Conservation (phyloP, 2,329 filamentous ascomycete species). For the Exophiala viscosa region DNA sequence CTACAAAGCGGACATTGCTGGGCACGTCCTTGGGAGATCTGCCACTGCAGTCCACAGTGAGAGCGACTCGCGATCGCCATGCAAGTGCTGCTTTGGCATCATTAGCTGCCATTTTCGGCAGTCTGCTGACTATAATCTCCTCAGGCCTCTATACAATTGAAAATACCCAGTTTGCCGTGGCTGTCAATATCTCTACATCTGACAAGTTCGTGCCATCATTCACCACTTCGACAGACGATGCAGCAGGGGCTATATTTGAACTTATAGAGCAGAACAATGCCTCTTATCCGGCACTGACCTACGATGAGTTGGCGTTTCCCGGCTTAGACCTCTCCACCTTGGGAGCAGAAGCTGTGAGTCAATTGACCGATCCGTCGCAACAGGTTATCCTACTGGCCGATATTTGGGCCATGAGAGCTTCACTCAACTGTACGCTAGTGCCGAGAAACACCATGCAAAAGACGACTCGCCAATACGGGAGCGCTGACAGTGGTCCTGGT, state of each 20-base stretch:
- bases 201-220: slow-evolving; percentile 23
- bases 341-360: not conserved
- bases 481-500: too few species aligned
- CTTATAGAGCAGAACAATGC: slow-evolving; percentile 13
- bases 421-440: slow-evolving; percentile 1
- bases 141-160: slow-evolving; percentile 31
- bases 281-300: slow-evolving; percentile 12
- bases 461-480: not conserved
- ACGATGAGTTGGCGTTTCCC: slow-evolving; percentile 13
- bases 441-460: not conserved
- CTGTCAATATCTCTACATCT: slow-evolving; percentile 4
- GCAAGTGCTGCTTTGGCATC: slow-evolving; percentile 11
- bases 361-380: not conserved
- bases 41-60: not conserved
- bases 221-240: slow-evolving; percentile 3
- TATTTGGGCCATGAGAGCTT: not conserved
- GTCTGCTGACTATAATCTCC: slow-evolving; percentile 24
- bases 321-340: not conserved
- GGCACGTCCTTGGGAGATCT: not conserved
- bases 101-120: slow-evolving; percentile 20
- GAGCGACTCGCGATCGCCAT: not conserved
- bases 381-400: not conserved
- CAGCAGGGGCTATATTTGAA: slow-evolving; percentile 4
- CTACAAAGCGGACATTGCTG: too few species aligned
- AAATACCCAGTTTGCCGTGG: not conserved